Evolutionary conservation across 1,139 yeast species (phyloP).

Genomic region (Lodderomyces parapsilosis): DNA sequence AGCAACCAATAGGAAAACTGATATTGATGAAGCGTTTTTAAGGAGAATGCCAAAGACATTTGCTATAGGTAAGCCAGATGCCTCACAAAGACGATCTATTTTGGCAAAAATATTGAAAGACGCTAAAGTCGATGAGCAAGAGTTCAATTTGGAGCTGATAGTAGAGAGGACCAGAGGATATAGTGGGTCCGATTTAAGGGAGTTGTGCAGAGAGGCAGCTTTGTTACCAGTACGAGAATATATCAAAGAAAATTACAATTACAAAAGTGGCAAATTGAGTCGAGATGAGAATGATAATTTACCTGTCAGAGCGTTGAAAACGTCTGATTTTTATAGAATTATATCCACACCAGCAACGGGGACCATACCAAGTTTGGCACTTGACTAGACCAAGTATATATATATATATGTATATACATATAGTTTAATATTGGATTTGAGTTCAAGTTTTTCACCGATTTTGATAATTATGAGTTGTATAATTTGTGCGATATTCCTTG

Average conservation of each 20-base stretch:
- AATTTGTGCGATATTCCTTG: neutral
- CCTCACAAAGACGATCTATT: slow-evolving; percentile 68
- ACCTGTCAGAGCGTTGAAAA: slow-evolving; percentile 44
- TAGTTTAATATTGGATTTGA: neutral
- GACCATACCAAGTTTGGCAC: slow-evolving; percentile 30
- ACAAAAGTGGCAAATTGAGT: slow-evolving; percentile 43
- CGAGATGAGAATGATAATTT: slow-evolving; percentile 22
- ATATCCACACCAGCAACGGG: slow-evolving; percentile 16
- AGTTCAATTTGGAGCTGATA: slow-evolving; percentile 61
- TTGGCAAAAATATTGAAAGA: slow-evolving; percentile 64
- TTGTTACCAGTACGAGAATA: slow-evolving; percentile 85
- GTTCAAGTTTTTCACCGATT: neutral
- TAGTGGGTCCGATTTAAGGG: slow-evolving; percentile 91
- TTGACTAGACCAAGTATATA: slow-evolving; percentile 22
- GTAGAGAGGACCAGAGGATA: slow-evolving; percentile 68
- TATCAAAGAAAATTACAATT: slow-evolving; percentile 49
- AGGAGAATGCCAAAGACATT: slow-evolving; percentile 93
- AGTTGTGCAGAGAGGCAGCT: slow-evolving; percentile 91
- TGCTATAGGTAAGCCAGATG: slow-evolving; percentile 72
- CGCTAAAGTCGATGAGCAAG: slow-evolving; percentile 53
- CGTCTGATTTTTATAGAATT: slow-evolving; percentile 44
- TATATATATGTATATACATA: neutral
- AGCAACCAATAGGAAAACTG: slow-evolving; percentile 90
- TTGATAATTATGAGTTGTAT: too few species aligned
- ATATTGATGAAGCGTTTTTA: slow-evolving; percentile 88